Evolutionary conservation across 306 rosid genomes (phyloP).

Genomic region (Hylodesmum podocarpum): DNA sequence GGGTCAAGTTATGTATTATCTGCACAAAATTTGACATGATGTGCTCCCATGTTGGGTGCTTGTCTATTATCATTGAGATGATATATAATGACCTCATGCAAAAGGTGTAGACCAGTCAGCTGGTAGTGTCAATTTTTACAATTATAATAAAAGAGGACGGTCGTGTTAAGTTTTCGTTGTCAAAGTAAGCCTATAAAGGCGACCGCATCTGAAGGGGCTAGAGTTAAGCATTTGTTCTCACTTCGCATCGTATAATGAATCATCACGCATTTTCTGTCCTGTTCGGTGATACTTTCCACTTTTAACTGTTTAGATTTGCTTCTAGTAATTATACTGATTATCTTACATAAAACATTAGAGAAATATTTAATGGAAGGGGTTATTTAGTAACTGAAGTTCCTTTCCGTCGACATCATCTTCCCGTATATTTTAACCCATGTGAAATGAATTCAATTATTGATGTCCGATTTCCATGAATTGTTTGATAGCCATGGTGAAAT

Average conservation of each 20-base stretch:
- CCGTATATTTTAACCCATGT: neutral
- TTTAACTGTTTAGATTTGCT: neutral
- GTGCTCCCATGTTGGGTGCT: neutral
- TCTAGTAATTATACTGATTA: neutral
- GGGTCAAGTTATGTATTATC: neutral
- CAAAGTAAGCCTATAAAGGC: neutral
- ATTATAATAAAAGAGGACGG: neutral
- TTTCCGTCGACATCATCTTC: slow-evolving; percentile 1
- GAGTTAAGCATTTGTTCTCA: neutral
- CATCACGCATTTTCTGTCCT: neutral
- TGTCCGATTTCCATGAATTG: neutral
- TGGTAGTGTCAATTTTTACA: neutral
- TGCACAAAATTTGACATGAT: slow-evolving; percentile 11
- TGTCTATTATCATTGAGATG: slow-evolving; percentile 7
- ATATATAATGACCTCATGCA: slow-evolving; percentile 6
- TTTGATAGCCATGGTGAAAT: slow-evolving; percentile 14
- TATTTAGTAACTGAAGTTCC: slow-evolving; percentile 8
- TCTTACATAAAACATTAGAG: neutral
- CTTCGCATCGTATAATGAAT: neutral
- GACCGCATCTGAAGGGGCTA: neutral
- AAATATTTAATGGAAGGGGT: neutral
- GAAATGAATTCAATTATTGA: slow-evolving; percentile 15
- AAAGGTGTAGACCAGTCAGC: neutral
- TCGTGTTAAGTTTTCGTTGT: neutral
- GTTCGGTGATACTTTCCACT: neutral